phyloP scores from a whole-genome alignment of 1,139 yeast species.

The Sugiyamaella paludigena region DNA sequence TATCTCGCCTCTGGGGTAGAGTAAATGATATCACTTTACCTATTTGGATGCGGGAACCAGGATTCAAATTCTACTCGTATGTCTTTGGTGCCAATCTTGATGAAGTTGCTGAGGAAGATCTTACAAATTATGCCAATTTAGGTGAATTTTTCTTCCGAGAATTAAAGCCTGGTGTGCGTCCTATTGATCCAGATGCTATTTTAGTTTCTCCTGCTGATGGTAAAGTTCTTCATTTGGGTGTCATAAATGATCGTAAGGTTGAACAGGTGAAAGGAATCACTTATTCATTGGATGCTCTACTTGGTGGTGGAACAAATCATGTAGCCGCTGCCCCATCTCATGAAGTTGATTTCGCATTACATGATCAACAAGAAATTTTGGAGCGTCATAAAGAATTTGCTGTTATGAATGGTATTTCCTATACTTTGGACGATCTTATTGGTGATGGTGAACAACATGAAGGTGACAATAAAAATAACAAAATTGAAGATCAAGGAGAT shows the following conservation, averaged over 20 bases:
- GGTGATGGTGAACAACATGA: conserved; percentile 48
- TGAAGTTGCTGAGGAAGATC: conserved; percentile 83
- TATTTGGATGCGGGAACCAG: conserved; percentile 80
- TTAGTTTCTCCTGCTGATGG: conserved; percentile 95
- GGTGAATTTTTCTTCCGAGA: conserved; percentile 90
- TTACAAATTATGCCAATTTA: conserved; percentile 69
- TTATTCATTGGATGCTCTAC: conserved; percentile 81
- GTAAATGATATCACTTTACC: conserved; percentile 83
- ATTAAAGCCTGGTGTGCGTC: conserved; percentile 76
- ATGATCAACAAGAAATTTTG: conserved; percentile 41
- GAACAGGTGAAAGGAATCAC: conserved; percentile 98
- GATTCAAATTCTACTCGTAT: conserved; percentile 72
- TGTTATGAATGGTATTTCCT: conserved; percentile 68
- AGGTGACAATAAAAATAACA: conserved; percentile 17
- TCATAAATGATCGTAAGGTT: conserved; percentile 68
- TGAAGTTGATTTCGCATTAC: conserved; percentile 46
- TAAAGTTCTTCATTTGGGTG: conserved; percentile 78
- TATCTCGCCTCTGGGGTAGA: conserved; percentile 92
- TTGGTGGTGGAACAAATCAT: conserved; percentile 51
- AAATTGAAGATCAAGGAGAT: conserved; percentile 35
- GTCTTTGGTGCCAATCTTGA: conserved; percentile 85
- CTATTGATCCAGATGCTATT: conserved; percentile 56
- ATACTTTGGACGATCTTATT: conserved; percentile 65
- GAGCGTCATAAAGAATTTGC: conserved; percentile 76
- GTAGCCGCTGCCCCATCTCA: conserved; percentile 62